Evolutionary conservation across 345 rosid species (phyloP).

Genomic region (Eucalyptus urophylla): DNA sequence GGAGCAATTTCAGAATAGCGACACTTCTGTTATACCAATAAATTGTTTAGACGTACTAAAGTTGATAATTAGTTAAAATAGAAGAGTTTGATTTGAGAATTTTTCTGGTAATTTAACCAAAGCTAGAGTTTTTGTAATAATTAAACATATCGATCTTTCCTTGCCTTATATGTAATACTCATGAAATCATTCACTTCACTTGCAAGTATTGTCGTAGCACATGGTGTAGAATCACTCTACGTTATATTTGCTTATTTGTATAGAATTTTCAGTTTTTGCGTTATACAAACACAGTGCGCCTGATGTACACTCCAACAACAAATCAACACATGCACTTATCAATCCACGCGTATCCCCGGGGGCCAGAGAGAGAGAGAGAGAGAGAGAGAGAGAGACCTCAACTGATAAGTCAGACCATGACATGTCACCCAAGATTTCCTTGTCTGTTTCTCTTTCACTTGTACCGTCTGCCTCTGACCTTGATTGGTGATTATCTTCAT

Average conservation of each 20-base stretch:
- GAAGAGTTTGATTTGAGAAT: not conserved
- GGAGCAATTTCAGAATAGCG: rapidly evolving
- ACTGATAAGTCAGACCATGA: no score
- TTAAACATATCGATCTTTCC: not conserved
- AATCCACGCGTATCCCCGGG: no score
- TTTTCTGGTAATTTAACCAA: not conserved
- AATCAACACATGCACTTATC: no score
- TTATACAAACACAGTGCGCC: no score
- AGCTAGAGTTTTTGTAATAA: not conserved
- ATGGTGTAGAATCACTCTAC: not conserved
- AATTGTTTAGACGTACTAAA: not conserved
- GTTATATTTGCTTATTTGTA: not conserved
- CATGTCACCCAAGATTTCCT: no score
- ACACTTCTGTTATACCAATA: rapidly evolving
- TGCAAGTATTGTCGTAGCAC: not conserved
- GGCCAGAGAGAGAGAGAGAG: no score
- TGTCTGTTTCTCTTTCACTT: no score
- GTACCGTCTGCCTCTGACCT: no score
- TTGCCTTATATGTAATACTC: not conserved
- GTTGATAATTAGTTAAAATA: not conserved
- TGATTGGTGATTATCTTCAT: no score
- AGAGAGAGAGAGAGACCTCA: no score
- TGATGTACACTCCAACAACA: no score
- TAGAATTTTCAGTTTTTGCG: no score
- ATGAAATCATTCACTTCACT: not conserved